phyloP scores from a whole-genome alignment of 176 grass and related monocot genomes.

The Panicum miliaceum region DNA sequence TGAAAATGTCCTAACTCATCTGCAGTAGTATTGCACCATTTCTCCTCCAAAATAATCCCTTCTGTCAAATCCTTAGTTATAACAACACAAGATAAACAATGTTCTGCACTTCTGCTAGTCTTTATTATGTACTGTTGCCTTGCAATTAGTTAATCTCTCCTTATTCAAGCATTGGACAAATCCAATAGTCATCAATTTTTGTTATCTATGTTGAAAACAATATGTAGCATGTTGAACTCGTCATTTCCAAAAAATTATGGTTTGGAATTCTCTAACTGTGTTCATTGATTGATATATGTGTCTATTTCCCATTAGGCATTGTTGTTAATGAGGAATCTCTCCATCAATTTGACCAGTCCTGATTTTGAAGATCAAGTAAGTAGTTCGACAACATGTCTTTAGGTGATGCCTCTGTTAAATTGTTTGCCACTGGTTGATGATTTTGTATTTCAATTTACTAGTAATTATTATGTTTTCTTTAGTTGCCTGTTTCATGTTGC shows the following conservation, averaged over 20 bases:
- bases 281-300: conserved; percentile 18
- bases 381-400: conserved; percentile 36
- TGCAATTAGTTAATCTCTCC: background rate
- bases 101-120: background rate
- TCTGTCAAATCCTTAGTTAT: conserved; percentile 17
- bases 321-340: conserved; percentile 95
- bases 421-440: background rate
- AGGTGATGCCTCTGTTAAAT: conserved; percentile 30
- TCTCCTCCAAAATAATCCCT: conserved; percentile 30
- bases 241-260: conserved; percentile 1
- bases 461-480: conserved; percentile 24
- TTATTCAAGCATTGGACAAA: conserved; percentile 26
- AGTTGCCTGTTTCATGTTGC: conserved; percentile 14
- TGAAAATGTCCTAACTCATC: background rate
- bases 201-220: conserved; percentile 34
- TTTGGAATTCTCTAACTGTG: conserved; percentile 34
- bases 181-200: conserved; percentile 29
- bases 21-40: conserved; percentile 1
- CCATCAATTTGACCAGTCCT: conserved; percentile 94
- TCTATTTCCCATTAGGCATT: conserved; percentile 66
- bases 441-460: conserved; percentile 10
- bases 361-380: conserved; percentile 99
- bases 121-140: background rate
- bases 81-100: conserved; percentile 1
- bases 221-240: conserved; percentile 16